Evolutionary conservation across 176 grass and related monocot species (phyloP), one percentile per base, ranked within the genome.

Genomic region (Bonia amplexicaulis): DNA sequence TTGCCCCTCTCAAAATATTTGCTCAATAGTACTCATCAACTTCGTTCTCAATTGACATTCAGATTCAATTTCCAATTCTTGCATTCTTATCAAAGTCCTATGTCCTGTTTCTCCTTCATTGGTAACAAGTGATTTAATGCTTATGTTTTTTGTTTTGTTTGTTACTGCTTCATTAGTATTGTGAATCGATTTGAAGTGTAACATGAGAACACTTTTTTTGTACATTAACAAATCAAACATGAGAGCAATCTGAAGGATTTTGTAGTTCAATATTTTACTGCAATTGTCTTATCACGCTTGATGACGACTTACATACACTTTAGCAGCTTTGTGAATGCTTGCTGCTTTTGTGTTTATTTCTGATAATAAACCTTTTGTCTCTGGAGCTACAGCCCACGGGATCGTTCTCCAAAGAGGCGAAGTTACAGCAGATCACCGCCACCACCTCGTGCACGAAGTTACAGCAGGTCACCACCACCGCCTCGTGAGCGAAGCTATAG

Each of bases 371-470:
- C 27, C 61, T 89, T 89, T 73, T 9, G 20, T 66, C 68, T 47
- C 80, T 94, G 92, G 92, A 99, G 97, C 74, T 94, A 92, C 75
- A 99, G 97, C 72, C 97, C 97, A 33, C 88, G 75, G 55, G 88
- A 85, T 26, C 93, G 93, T 59, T 99, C 97, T 69, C 97, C 97
- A 51, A 92, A 69, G 91, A 92, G 66, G 51, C 85, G 85, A 55
- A 96, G 90, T 68, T 74, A 90, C 80, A 90, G 85, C 80, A 88
- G 71, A 12, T 45, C 44, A 7, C 39, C 39, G 6, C 39, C 6
- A 6, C 39, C 39, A 0, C 39, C 39, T 40, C 35, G 35, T 37
- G 39, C 39, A 5, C 35, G 35, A 37, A 37, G 89, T 67, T 79
- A 90, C 84, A 90, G 84, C 86, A 82, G 71, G 45, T 79, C 88